Conservation (phyloP, 257 asterid genomes). For the Leptodermis oblonga region DNA sequence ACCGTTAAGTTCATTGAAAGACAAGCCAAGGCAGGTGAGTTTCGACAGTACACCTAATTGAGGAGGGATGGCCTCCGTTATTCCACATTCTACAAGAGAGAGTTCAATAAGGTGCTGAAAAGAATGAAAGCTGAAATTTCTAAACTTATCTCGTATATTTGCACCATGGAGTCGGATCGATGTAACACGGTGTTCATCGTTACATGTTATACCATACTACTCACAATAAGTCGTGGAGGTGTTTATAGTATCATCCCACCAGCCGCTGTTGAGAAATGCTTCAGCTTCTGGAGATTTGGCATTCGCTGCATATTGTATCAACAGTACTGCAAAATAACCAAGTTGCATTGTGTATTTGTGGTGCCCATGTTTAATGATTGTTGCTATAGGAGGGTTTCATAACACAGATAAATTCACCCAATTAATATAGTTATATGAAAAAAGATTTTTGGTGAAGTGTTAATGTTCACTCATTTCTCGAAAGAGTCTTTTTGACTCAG, state of each 20-base stretch:
- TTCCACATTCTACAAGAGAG: neutral
- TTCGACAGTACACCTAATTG: neutral
- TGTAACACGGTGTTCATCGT: neutral
- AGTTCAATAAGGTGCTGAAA: neutral
- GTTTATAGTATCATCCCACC: neutral
- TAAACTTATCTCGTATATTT: neutral
- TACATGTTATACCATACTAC: neutral
- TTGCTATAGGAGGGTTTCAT: too few species aligned
- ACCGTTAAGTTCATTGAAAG: neutral
- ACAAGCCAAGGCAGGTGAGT: neutral
- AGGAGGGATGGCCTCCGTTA: neutral
- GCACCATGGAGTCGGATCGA: neutral
- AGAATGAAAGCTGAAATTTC: slow-evolving; percentile 6
- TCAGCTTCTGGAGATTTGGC: neutral
- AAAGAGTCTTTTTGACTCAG: too few species aligned
- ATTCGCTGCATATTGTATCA: too few species aligned
- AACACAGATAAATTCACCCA: too few species aligned
- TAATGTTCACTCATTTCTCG: too few species aligned
- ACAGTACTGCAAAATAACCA: too few species aligned
- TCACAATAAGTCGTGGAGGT: neutral
- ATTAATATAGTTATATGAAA: too few species aligned
- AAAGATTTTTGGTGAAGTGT: too few species aligned
- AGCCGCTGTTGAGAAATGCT: neutral
- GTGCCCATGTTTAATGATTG: too few species aligned
- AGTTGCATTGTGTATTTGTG: too few species aligned